Evolutionary conservation across 2,329 filamentous ascomycete genomes (phyloP).

Genomic region (Hypoxylon sp.): DNA sequence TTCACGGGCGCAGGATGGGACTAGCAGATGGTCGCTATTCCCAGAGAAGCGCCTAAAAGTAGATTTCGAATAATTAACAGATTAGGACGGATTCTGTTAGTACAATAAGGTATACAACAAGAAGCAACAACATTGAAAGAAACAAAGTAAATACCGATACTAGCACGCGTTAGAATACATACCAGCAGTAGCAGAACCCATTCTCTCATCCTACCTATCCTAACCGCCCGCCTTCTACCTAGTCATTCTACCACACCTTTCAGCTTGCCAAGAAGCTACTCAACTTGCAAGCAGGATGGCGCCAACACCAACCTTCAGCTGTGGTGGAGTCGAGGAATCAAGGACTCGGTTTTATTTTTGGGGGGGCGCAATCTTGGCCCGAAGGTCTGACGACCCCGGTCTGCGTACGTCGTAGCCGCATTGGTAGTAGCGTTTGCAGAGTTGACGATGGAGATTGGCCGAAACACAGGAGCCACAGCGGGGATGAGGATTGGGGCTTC

Average conservation of each 20-base stretch:
- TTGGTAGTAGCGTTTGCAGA: slow-evolving; percentile 7
- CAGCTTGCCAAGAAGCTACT: slow-evolving; percentile 6
- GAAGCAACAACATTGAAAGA: background rate
- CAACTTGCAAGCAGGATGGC: background rate
- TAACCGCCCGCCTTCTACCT: too few species aligned
- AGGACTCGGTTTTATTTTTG: too few species aligned
- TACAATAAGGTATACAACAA: slow-evolving; percentile 1
- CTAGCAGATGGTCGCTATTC: too few species aligned
- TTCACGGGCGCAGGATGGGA: background rate
- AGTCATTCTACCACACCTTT: too few species aligned
- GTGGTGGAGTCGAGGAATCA: too few species aligned
- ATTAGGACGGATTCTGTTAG: background rate
- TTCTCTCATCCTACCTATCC: background rate
- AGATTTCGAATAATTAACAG: background rate
- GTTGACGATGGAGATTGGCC: slow-evolving; percentile 11
- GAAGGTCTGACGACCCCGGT: background rate
- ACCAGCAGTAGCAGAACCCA: background rate
- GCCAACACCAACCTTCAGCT: slow-evolving; percentile 3
- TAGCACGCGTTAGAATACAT: slow-evolving; percentile 3
- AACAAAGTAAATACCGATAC: slow-evolving; percentile 1
- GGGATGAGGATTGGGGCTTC: background rate
- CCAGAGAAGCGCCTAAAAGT: too few species aligned
- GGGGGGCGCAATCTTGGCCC: slow-evolving; percentile 11
- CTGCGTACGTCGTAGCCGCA: slow-evolving; percentile 13
- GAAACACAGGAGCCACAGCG: too few species aligned